These are phyloP conservation scores for Marchantia polymorpha DNA, from an alignment of 225 moss, liverwort and hornwort genomes.

Conservation along the genomic window DNA sequence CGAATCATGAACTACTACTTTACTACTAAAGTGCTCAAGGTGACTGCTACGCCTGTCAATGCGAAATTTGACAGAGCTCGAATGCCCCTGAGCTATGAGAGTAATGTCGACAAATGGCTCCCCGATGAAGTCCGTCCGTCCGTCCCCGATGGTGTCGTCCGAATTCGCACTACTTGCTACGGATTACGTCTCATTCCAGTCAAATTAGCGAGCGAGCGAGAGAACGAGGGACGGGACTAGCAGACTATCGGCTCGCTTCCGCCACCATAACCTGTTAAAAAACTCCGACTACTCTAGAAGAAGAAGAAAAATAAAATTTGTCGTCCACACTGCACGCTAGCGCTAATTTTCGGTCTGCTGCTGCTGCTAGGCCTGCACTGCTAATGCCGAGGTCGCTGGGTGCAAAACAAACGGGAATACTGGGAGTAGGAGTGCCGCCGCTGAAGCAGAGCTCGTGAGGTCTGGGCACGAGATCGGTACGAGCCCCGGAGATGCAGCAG, in stretches of 20 bases:
- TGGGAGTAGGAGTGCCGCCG: not conserved
- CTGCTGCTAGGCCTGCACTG: not conserved
- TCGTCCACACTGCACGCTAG: not conserved
- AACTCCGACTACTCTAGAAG: not conserved
- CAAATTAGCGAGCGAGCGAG: not conserved
- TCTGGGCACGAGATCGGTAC: not conserved
- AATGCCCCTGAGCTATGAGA: no score
- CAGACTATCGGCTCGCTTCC: not conserved
- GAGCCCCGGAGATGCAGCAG: conserved; percentile 1
- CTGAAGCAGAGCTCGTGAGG: not conserved
- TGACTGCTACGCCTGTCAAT: not conserved
- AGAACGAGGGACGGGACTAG: not conserved
- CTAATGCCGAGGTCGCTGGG: no score
- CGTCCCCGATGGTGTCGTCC: no score
- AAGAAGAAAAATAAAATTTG: no score
- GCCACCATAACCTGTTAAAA: not conserved
- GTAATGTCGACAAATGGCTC: conserved; percentile 4
- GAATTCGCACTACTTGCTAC: not conserved
- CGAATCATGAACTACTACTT: not conserved
- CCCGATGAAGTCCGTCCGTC: not conserved
- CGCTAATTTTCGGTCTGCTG: not conserved
- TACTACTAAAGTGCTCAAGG: not conserved
- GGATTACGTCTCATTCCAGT: not conserved
- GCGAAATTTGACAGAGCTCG: not conserved
- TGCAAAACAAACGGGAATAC: not conserved